Base-by-base conservation (phyloP, 108 stramenopile species). In the Schizochytrium sp. region DNA sequence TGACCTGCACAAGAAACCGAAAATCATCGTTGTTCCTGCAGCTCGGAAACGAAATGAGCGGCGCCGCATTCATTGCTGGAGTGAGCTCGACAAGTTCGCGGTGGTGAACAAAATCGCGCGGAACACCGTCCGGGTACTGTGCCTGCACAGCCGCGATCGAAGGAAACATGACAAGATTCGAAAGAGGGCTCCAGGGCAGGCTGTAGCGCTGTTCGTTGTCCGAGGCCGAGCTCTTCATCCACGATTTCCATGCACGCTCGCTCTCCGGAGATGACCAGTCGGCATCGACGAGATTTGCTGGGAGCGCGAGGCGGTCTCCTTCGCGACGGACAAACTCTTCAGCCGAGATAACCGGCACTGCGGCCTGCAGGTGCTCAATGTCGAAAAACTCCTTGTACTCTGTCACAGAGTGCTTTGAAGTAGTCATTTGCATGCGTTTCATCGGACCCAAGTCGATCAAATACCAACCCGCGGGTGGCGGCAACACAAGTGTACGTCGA, bases 311-410 rank as follows among this genome's bases (percentile, higher is more conserved):
- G 10, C n/a, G 19, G 19, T 47, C 45, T 12, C 76, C 18, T 45
- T 83, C 76, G 51, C 76, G 76, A 3, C 76, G 45, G 23, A 83
- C 76, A 34, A 83, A 83, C n/a, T 83, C 76, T 23, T 8, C 76
- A 2, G 76, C 76, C 19, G 48, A 53, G 6, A 83, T 83, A 12
- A 83, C 4, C 6, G 76, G 76, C 2, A 83, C 76, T 8, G 76
- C 76, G 48, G 76, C 76, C 76, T 53, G 45, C 4, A 83, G n/a
- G 28, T 83, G 76, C 76, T 83, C 76, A 43, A 83, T 83, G 76
- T 83, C 76, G 28, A 83, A 83, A 23, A 83, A 83, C 51, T 83
- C 76, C 25, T 53, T 83, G 76, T 83, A 83, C 76, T 83, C 51
- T 12, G 76, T 83, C 23, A 53, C 45, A 16, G 48, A 12, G 51